phyloP scores from a whole-genome alignment of 2,329 filamentous ascomycete genomes.

The Hymenoscyphus albidus region DNA sequence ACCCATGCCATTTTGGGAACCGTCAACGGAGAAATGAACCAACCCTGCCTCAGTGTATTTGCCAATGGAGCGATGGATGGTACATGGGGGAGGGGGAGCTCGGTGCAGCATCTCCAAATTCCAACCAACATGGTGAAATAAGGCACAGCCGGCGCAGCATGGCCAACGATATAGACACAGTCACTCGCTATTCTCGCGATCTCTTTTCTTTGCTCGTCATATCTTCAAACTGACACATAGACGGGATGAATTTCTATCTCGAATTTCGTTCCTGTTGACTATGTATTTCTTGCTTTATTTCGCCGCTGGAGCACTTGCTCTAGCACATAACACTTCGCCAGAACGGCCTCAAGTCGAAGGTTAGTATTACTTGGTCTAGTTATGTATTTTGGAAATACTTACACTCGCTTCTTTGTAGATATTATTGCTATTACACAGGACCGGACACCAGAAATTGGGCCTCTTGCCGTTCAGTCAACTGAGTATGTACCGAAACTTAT shows the following conservation, averaged over 20 bases:
- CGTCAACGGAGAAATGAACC: background rate
- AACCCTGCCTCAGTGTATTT: background rate
- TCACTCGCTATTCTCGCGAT: slow-evolving; percentile 6
- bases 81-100: background rate
- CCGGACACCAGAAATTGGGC: background rate
- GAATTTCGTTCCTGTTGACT: slow-evolving; percentile 4
- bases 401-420: background rate
- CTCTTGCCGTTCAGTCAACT: background rate
- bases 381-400: slow-evolving; percentile 5
- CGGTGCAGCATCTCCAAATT: background rate
- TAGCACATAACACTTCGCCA: slow-evolving; percentile 7
- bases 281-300: slow-evolving; percentile 11
- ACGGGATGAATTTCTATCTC: slow-evolving; percentile 9
- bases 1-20: background rate
- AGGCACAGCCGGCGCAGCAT: slow-evolving; percentile 1
- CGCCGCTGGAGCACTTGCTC: slow-evolving; percentile 9
- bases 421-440: background rate
- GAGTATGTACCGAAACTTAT: background rate
- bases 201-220: slow-evolving; percentile 10
- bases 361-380: slow-evolving; percentile 3
- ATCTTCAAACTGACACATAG: background rate
- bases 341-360: slow-evolving; percentile 7
- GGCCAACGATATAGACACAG: slow-evolving; percentile 7
- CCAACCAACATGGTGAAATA: background rate
- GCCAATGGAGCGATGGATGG: background rate